Conservation (phyloP, 257 asterid genomes). For the Datura wrightii region DNA sequence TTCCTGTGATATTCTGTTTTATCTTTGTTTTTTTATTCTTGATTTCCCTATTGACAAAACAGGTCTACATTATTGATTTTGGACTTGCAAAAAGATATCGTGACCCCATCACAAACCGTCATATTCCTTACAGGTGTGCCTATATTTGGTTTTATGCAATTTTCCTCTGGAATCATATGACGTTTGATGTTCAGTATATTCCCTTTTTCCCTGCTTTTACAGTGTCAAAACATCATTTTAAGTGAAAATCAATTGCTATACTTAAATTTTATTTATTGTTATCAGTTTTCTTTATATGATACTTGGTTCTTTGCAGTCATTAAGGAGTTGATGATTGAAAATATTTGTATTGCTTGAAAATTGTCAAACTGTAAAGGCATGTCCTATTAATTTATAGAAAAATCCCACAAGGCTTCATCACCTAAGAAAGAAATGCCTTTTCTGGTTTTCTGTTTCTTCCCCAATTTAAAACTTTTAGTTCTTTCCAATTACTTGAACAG, state of each 20-base stretch:
- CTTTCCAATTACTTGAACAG: neutral
- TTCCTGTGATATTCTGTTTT: neutral
- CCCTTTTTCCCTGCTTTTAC: neutral
- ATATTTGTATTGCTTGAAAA: neutral
- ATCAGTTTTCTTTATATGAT: neutral
- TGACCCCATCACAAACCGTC: slow-evolving; percentile 73
- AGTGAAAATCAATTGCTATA: neutral
- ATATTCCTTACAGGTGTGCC: slow-evolving; percentile 79
- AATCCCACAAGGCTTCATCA: neutral
- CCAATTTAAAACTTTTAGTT: neutral
- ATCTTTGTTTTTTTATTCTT: neutral
- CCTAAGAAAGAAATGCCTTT: neutral
- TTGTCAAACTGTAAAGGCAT: neutral
- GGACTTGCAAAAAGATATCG: slow-evolving; percentile 93
- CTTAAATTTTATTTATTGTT: neutral
- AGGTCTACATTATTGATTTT: slow-evolving; percentile 85
- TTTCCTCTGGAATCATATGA: neutral
- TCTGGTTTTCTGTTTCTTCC: neutral
- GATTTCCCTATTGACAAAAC: slow-evolving; percentile 29
- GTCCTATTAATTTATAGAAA: slow-evolving; percentile 8
- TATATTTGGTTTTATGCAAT: slow-evolving; percentile 13
- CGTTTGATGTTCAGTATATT: slow-evolving; percentile 13
- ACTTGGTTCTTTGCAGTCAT: neutral
- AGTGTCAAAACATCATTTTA: neutral
- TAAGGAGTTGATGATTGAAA: slow-evolving; percentile 5